Evolutionary conservation across 352 stramenopile genomes (phyloP).

Genomic region (Phytopythium litorale): DNA sequence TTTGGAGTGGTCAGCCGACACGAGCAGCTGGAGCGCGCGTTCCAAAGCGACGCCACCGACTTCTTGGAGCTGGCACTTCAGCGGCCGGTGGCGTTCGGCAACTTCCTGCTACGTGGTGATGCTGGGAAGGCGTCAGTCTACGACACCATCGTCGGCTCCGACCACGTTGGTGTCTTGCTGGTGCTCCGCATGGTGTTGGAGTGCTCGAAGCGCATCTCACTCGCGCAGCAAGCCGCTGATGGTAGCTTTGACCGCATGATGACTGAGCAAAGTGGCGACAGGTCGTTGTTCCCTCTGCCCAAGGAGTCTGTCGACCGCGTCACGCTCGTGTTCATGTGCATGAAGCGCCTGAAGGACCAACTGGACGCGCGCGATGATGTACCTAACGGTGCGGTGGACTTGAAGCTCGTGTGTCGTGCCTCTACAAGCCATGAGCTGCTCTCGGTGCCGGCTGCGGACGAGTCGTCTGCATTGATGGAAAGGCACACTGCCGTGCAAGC

Average conservation of each 20-base stretch:
- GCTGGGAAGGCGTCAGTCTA: constrained; percentile 34
- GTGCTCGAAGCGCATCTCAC: constrained; percentile 54
- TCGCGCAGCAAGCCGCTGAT: constrained; percentile 12
- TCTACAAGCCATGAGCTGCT: constrained; percentile 30
- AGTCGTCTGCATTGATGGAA: background rate
- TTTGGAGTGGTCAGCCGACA: constrained; percentile 19
- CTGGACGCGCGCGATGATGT: constrained; percentile 15
- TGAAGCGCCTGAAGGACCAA: constrained; percentile 66
- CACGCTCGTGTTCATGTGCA: constrained; percentile 72
- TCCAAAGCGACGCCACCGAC: constrained; percentile 44
- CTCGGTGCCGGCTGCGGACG: background rate
- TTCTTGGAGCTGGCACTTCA: constrained; percentile 67
- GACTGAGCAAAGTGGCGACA: background rate
- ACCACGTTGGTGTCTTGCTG: constrained; percentile 70
- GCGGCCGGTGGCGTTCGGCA: constrained; percentile 40
- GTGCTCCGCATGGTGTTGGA: constrained; percentile 71
- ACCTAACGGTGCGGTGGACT: constrained; percentile 21
- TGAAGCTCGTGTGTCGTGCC: constrained; percentile 56
- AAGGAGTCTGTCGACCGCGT: constrained; percentile 53
- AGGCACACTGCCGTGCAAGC: constrained; percentile 36
- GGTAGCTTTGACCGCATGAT: background rate
- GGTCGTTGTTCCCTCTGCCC: constrained; percentile 40
- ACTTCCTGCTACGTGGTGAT: constrained; percentile 40
- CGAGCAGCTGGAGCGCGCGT: constrained; percentile 66
- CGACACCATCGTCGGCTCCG: constrained; percentile 47